A percentile compares a stretch with the other conserved stretches of the same genome.
Conservation (phyloP, 140 eudicot species). For the Bidens hawaiensis region DNA sequence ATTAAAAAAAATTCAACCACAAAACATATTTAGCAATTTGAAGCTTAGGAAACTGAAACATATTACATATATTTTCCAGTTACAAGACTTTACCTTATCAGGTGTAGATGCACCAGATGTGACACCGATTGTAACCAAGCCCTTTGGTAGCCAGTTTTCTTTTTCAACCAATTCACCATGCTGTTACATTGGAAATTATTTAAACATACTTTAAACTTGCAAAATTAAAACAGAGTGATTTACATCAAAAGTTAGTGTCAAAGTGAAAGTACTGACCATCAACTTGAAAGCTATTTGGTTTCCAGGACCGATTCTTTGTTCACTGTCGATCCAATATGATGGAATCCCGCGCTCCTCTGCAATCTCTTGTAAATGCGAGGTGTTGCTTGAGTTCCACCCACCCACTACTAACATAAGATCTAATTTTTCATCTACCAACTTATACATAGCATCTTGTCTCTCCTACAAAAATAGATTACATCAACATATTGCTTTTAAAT, state of each 20-base stretch:
- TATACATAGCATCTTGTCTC: conserved; percentile 99
- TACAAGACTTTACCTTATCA: conserved; percentile 62
- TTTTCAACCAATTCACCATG: conserved; percentile 94
- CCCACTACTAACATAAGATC: conserved; percentile 95
- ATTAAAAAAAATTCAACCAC: not conserved
- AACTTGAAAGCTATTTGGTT: conserved; percentile 68
- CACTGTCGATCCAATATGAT: conserved; percentile 94
- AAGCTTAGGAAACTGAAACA: not conserved
- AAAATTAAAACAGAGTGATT: not conserved
- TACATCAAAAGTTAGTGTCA: not conserved
- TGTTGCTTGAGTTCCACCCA: conserved; percentile 96
- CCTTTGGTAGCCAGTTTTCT: conserved; percentile 89
- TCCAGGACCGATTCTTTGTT: conserved; percentile 92
- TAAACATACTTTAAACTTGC: not conserved
- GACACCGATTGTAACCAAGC: conserved; percentile 80
- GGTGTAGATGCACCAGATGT: conserved; percentile 99
- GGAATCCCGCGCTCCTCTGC: conserved; percentile 91
- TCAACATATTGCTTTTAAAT: not conserved
- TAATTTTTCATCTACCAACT: conserved; percentile 61
- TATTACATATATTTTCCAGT: not conserved
- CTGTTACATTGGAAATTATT: conserved; percentile 32
- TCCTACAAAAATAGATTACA: conserved; percentile 44
- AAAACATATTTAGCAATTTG: not conserved
- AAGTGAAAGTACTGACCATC: conserved; percentile 38
- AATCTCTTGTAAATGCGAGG: conserved; percentile 92